Evolutionary conservation across 2,329 filamentous ascomycete genomes (phyloP).

Genomic region (Hypomyces rosellus): DNA sequence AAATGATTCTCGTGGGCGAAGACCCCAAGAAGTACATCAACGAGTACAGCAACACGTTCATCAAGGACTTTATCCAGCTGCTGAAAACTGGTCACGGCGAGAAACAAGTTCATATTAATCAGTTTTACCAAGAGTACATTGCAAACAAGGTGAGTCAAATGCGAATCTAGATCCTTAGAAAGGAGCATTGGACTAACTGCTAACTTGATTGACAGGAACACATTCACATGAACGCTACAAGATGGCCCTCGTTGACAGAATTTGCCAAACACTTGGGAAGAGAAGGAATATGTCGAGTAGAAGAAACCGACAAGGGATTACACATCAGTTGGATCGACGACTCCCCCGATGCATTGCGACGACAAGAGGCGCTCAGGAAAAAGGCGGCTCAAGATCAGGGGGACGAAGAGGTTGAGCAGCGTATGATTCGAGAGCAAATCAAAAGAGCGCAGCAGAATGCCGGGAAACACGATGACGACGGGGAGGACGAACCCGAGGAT

Average conservation of each 20-base stretch:
- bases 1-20: constrained; percentile 81
- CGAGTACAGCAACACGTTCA: constrained; percentile 75
- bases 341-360: constrained; percentile 72
- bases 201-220: constrained; percentile 47
- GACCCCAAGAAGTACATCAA: constrained; percentile 79
- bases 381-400: constrained; percentile 85
- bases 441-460: constrained; percentile 57
- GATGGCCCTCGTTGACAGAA: constrained; percentile 81
- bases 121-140: constrained; percentile 94
- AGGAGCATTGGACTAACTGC: background rate
- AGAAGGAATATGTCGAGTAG: constrained; percentile 82
- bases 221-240: constrained; percentile 88
- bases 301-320: constrained; percentile 80
- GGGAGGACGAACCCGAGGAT: constrained; percentile 35
- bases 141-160: constrained; percentile 51
- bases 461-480: constrained; percentile 34
- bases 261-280: constrained; percentile 81
- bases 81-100: constrained; percentile 82
- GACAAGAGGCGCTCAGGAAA: constrained; percentile 73
- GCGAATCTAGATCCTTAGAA: background rate
- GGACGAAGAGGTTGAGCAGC: constrained; percentile 84
- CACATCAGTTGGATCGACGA: constrained; percentile 90
- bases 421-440: constrained; percentile 77
- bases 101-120: constrained; percentile 82
- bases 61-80: constrained; percentile 69